phyloP scores from a whole-genome alignment of 139 green algal genomes.

The Axilococcus clingmanii region DNA sequence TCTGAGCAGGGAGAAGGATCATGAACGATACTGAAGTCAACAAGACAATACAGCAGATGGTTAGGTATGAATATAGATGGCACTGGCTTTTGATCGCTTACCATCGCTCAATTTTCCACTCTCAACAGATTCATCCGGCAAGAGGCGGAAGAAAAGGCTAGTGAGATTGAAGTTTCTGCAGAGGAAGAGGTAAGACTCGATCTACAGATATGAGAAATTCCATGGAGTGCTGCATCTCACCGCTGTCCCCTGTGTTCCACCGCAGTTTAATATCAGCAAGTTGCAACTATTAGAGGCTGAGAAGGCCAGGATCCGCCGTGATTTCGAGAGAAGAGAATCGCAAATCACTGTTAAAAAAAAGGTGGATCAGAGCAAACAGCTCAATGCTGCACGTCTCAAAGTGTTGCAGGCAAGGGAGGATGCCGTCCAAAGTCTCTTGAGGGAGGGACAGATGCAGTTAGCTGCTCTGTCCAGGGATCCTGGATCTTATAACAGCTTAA shows the following conservation, averaged over 20 bases:
- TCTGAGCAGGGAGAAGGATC: too few species aligned
- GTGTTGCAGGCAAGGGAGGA: constrained; percentile 85
- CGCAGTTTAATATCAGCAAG: constrained; percentile 99
- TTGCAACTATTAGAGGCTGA: constrained; percentile 93
- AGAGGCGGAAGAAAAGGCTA: constrained; percentile 97
- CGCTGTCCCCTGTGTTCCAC: neutral
- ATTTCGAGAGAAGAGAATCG: constrained; percentile 90
- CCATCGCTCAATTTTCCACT: neutral
- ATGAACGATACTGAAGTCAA: constrained; percentile 58
- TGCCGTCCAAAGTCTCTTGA: constrained; percentile 57
- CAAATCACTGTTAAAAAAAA: constrained; percentile 97
- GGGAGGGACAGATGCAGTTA: constrained; percentile 52
- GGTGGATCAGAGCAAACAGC: constrained; percentile 95
- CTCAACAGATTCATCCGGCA: constrained; percentile 85
- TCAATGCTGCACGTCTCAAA: constrained; percentile 87
- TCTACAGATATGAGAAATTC: neutral
- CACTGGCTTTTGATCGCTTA: neutral
- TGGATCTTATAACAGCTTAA: constrained; percentile 66
- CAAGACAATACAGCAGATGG: constrained; percentile 90
- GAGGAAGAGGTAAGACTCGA: constrained; percentile 77
- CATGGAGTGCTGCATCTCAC: neutral
- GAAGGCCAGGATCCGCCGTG: constrained; percentile 87
- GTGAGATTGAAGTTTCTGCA: constrained; percentile 88
- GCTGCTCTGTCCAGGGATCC: constrained; percentile 47
- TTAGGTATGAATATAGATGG: constrained; percentile 31